Base-by-base conservation (phyloP, 1,284 basidiomycete species). In the Boletellus deceptivus region DNA sequence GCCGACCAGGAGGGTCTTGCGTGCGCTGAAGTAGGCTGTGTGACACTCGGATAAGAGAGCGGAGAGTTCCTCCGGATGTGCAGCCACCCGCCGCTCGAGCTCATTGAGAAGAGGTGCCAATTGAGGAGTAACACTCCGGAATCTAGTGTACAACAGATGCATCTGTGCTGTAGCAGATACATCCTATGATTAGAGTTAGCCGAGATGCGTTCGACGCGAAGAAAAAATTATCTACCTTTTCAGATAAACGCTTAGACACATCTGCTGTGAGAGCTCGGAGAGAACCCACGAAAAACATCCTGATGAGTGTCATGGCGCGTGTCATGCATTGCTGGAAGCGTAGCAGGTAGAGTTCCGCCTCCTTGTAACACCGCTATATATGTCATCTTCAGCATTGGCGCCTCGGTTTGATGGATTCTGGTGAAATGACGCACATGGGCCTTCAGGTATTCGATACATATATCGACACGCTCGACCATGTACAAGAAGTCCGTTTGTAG, bases 271-370 rank as follows among this genome's bases (percentile, higher is more conserved):
- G 75, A 1, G 85, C 82, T 49, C 85, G 78, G 11, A 97, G 74
- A 2, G 89, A 86, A 4, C 88, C 86, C 20, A 94, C 84, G 61
- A 96, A 95, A 70, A 89, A 93, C 82, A 97, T 92, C 66, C 91
- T 94, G 72, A 97, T 92, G 46, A 98, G 77, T 0, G 93, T 96
- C 93, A 97, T 96, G 20, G 92, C 90, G 33, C 94, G 83, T 0
- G 91, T 95, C 80, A 97, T 86, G 69, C 94, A 97, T 71, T 97
- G 94, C 62, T 95, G 93, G 71, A 94, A 97, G 22, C 94, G 84
- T 18, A 98, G 77, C 9, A 96, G 75, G 67, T 96, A 97, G 17
- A 97, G 75, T 62, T 96, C 92, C 10, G 93, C 85, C 72, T 97
- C 94, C 59, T 81, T 82, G 72, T 87, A 97, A 66, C 93, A 86